phyloP scores from a whole-genome alignment of 129 eudicot genomes.

The Cynara cardunculus region DNA sequence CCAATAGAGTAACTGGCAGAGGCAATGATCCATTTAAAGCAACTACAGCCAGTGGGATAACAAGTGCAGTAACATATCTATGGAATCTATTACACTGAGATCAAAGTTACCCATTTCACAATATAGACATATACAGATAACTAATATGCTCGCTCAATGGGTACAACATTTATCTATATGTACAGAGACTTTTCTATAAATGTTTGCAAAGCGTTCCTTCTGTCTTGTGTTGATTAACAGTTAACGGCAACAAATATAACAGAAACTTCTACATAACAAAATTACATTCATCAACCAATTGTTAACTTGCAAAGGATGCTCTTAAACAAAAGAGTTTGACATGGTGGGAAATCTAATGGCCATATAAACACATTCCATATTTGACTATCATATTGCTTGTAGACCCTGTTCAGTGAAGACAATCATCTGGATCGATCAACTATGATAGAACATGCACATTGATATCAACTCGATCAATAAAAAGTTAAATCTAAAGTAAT shows the following conservation, averaged over 20 bases:
- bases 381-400: not conserved
- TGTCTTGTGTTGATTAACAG: not conserved
- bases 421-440: not conserved
- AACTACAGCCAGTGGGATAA: too few species aligned
- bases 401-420: conserved; percentile 1
- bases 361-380: not conserved
- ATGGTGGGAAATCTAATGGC: not conserved
- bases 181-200: too few species aligned
- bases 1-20: too few species aligned
- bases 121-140: too few species aligned
- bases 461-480: not conserved
- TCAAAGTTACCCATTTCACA: too few species aligned
- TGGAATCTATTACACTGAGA: too few species aligned
- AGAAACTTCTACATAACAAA: not conserved
- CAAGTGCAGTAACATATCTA: too few species aligned
- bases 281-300: not conserved
- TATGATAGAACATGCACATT: not conserved
- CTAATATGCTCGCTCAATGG: too few species aligned
- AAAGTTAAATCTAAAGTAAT: not conserved
- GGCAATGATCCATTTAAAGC: too few species aligned
- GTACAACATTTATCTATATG: too few species aligned
- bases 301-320: not conserved
- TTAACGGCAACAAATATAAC: not conserved
- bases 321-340: not conserved
- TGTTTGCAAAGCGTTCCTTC: not conserved